These are phyloP conservation scores for Epichloe coenophiala DNA, from an alignment of 2,329 filamentous ascomycete species.

Conservation along the genomic window DNA sequence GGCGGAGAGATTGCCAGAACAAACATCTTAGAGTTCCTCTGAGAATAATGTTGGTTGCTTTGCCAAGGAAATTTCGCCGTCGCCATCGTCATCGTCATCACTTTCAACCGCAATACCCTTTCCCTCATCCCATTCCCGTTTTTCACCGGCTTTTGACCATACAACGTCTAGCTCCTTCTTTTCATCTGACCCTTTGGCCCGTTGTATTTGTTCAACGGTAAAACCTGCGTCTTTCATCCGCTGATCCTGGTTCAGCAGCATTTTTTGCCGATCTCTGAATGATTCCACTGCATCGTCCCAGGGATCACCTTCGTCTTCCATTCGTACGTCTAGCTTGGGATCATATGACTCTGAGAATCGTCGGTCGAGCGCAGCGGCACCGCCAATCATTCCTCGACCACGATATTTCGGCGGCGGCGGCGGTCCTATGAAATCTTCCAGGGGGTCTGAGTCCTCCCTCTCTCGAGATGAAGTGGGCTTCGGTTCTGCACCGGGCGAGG, in stretches of 20 bases:
- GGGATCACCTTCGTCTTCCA: conserved; percentile 35
- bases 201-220: conserved; percentile 55
- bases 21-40: conserved; percentile 3
- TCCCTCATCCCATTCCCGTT: conserved; percentile 46
- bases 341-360: conserved; percentile 61
- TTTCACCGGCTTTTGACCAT: conserved; percentile 59
- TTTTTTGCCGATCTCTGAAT: conserved; percentile 62
- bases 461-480: background rate
- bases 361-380: conserved; percentile 57
- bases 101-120: conserved; percentile 22
- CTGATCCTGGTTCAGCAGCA: conserved; percentile 62
- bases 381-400: conserved; percentile 54
- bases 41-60: conserved; percentile 6
- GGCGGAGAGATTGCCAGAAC: background rate
- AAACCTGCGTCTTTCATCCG: conserved; percentile 68
- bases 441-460: conserved; percentile 46
- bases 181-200: conserved; percentile 42
- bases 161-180: conserved; percentile 48
- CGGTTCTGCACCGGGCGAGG: background rate
- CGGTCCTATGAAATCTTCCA: conserved; percentile 67
- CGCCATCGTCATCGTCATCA: background rate
- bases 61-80: background rate
- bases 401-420: conserved; percentile 42
- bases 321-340: conserved; percentile 40
- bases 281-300: conserved; percentile 75